A percentile compares a stretch with the other conserved stretches of the same genome.
Evolutionary conservation across 352 stramenopile genomes (phyloP).

Genomic region (Pythium apleroticum): DNA sequence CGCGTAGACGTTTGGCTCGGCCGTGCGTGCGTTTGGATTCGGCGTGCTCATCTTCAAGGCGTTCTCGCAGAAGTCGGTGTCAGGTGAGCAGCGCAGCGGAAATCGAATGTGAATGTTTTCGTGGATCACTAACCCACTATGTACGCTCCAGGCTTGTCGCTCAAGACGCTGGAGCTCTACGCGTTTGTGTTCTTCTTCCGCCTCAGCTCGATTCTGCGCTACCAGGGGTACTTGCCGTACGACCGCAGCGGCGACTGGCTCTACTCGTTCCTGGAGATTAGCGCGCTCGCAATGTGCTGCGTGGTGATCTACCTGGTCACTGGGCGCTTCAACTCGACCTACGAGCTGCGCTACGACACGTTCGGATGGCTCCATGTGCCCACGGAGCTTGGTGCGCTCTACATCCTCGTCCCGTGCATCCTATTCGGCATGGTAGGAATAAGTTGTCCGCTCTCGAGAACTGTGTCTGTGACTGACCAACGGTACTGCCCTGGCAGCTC

Average conservation of each 20-base stretch:
- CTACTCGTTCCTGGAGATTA: constrained; percentile 96
- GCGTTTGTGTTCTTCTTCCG: constrained; percentile 96
- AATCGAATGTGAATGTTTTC: neutral
- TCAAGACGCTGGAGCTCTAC: constrained; percentile 98
- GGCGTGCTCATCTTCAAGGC: constrained; percentile 95
- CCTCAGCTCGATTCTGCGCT: constrained; percentile 96
- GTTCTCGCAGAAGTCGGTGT: constrained; percentile 90
- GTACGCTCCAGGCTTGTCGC: constrained; percentile 71
- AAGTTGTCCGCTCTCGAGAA: constrained; percentile 27
- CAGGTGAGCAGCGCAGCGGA: constrained; percentile 34
- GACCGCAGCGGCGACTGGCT: constrained; percentile 97
- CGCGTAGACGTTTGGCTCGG: constrained; percentile 85
- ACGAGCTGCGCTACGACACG: constrained; percentile 94
- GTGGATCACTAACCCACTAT: constrained; percentile 3
- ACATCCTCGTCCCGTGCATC: constrained; percentile 88
- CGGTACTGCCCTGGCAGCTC: constrained; percentile 65
- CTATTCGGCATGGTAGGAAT: constrained; percentile 76
- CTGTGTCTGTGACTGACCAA: constrained; percentile 62
- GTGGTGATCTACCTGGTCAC: constrained; percentile 91
- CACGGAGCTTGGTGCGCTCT: constrained; percentile 79
- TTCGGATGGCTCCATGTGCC: constrained; percentile 92
- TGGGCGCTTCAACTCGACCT: constrained; percentile 93
- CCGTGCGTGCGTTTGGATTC: constrained; percentile 90
- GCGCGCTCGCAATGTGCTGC: constrained; percentile 86
- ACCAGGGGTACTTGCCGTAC: constrained; percentile 95